Evolutionary conservation across 139 green algal species (phyloP), one percentile per base, ranked within the genome.

Genomic region (Chlorella sorokiniana): DNA sequence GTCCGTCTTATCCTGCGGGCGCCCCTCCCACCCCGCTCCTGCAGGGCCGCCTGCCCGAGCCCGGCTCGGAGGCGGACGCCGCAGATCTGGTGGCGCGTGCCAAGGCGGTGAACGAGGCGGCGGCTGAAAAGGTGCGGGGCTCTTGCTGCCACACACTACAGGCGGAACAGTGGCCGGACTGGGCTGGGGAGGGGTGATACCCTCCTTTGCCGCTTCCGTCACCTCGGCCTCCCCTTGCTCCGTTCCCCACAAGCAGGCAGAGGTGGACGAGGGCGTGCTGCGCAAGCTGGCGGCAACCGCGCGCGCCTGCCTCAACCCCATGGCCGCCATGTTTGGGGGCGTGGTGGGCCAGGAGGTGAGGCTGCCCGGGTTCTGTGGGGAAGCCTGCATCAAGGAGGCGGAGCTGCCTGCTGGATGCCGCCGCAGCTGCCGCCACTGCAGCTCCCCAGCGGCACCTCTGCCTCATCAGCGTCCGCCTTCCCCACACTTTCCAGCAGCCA

Each of bases 291-390:
- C 90, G 1, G 87, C 81, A 69, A 91, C 86, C 51, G 86, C 92
- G 20, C 64, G 41, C 41, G 93, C 85, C 1, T 86, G 96, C 81
- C 82, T 98, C 35, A 95, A 86, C 81, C 95, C 97, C 64, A 98
- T 99, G 95, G 91, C 94, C 8, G 97, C 97, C 33, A 95, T 98
- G 88, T 95, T 99, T 84, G 97, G 97, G 62, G 97, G 96, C 61
- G 88, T 99, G 48, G 95, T 99, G 48, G 96, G 96, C 4, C 97
- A 99, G 91, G 96, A 99, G 89, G 93, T 97, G 54, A 9, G 82
- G 44, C 4, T 35, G 38, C 6, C 45, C 18, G 35, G 10, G 4
- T 74, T 51, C 48, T 35, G 33, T 61, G 59, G 75, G 23, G 52
- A 11, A 33, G 54, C n/a, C n/a, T 56, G 54, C 4, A 11, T 62